Conservation (phyloP, 257 asterid species). For the Solanum virginianum region DNA sequence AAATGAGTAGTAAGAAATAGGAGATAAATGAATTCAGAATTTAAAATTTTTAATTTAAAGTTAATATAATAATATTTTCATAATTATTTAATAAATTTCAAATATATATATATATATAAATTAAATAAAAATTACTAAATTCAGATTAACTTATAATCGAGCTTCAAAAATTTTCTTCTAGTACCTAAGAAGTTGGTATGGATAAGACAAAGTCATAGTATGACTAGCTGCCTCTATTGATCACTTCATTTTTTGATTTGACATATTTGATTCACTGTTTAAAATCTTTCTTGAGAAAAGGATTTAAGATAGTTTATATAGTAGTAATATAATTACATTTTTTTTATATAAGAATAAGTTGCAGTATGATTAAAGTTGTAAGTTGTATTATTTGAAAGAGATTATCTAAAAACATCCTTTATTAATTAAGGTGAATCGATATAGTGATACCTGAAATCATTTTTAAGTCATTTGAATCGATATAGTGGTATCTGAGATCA, state of each 20-base stretch:
- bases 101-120: background rate
- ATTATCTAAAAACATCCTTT: no score
- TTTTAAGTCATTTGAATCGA: no score
- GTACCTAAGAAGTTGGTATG: background rate
- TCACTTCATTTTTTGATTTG: background rate
- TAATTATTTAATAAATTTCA: background rate
- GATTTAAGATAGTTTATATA: background rate
- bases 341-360: no score
- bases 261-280: background rate
- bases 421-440: no score
- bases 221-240: background rate
- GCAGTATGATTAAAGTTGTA: no score
- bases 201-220: background rate
- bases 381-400: no score
- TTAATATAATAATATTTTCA: background rate
- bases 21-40: no score
- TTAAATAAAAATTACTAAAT: background rate
- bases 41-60: background rate
- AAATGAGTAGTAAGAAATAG: no score
- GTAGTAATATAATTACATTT: no score
- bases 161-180: background rate
- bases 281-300: background rate
- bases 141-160: background rate
- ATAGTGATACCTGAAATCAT: no score
- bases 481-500: no score